Evolutionary conservation across 2,329 filamentous ascomycete genomes (phyloP).

Genomic region (Diplodia scrobiculata): DNA sequence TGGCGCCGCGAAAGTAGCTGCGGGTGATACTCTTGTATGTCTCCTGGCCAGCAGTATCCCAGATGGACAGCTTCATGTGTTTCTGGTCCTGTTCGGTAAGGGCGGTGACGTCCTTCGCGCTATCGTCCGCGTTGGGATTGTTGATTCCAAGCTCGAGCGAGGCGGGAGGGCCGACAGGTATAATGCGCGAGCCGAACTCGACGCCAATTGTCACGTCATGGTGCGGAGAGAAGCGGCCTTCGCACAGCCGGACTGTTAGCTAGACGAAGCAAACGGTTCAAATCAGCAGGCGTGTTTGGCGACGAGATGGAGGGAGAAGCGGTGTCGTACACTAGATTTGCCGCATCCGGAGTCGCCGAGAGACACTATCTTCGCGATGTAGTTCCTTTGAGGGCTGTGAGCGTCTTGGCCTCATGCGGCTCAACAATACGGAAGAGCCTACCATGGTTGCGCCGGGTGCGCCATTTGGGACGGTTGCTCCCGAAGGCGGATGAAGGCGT

Average conservation of each 20-base stretch:
- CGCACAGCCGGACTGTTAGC: constrained; percentile 91
- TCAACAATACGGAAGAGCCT: constrained; percentile 16
- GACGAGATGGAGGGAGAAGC: constrained; percentile 7
- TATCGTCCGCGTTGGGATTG: constrained; percentile 44
- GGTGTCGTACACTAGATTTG: constrained; percentile 70
- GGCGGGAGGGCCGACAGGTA: constrained; percentile 83
- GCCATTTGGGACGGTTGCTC: constrained; percentile 15
- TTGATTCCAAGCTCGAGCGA: constrained; percentile 60
- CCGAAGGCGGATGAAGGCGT: neutral
- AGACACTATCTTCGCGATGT: constrained; percentile 97
- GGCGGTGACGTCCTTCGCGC: constrained; percentile 25
- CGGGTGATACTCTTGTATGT: constrained; percentile 96
- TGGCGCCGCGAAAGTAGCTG: constrained; percentile 85
- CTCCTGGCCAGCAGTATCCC: constrained; percentile 96
- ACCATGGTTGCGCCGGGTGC: constrained; percentile 27
- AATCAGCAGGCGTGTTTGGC: constrained; percentile 19
- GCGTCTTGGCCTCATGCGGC: constrained; percentile 55
- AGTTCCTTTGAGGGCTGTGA: constrained; percentile 68
- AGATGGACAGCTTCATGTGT: constrained; percentile 92
- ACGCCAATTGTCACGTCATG: constrained; percentile 98
- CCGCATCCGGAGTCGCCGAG: constrained; percentile 96
- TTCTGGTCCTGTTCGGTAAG: constrained; percentile 52
- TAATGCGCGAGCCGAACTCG: constrained; percentile 91
- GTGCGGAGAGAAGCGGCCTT: constrained; percentile 89
- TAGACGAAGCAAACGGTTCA: constrained; percentile 41